Conservation (phyloP, 331 rosid genomes). For the Dryas integrifolia region DNA sequence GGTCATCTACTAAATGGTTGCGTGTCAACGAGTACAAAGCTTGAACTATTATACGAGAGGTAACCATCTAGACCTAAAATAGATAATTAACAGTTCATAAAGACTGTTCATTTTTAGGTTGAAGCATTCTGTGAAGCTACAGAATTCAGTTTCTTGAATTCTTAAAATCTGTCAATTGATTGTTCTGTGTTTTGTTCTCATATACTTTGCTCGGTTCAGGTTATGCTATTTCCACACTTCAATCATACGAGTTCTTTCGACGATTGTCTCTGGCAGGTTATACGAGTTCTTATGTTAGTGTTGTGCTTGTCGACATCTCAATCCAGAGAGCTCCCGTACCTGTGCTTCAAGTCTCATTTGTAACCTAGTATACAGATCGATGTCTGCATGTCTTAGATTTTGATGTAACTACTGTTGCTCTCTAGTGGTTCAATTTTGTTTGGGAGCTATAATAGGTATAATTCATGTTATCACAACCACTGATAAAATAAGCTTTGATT, state of each 20-base stretch:
- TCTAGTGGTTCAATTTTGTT: constrained; percentile 40
- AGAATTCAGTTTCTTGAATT: neutral
- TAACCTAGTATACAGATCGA: constrained; percentile 22
- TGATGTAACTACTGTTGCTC: constrained; percentile 33
- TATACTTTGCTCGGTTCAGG: neutral
- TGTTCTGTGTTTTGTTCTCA: constrained; percentile 11
- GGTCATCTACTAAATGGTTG: constrained; percentile 97
- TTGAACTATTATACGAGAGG: constrained; percentile 49
- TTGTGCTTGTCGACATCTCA: constrained; percentile 27
- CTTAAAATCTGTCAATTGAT: neutral
- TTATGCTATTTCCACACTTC: neutral
- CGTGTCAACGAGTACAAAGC: constrained; percentile 69
- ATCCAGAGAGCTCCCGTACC: constrained; percentile 28
- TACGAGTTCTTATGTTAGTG: constrained; percentile 30
- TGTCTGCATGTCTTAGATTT: constrained; percentile 31
- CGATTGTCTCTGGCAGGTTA: constrained; percentile 42
- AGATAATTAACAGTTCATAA: neutral
- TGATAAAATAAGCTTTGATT: constrained; percentile 25
- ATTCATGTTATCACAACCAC: constrained; percentile 4
- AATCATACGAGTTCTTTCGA: neutral
- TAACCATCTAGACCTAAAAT: constrained; percentile 15
- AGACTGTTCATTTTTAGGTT: neutral
- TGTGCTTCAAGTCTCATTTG: constrained; percentile 27
- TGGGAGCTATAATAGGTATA: neutral
- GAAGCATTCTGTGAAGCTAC: neutral